Conservation (phyloP, 1,284 basidiomycete species). For the Naganishia cerealis region DNA sequence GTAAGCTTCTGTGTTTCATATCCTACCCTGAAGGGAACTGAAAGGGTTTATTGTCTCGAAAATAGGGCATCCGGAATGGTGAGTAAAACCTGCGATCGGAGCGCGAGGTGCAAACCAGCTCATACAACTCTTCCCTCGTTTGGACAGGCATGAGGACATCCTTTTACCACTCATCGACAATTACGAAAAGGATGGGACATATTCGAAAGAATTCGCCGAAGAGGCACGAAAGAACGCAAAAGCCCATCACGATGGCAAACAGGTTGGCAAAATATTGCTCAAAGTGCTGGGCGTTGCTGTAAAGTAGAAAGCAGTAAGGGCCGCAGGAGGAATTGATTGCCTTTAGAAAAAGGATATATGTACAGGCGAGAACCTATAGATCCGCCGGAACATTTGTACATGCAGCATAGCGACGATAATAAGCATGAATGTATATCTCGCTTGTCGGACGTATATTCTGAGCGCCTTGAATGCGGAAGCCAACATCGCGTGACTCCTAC, state of each 20-base stretch:
- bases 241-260: conserved; percentile 34
- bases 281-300: conserved; percentile 34
- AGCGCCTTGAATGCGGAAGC: not conserved
- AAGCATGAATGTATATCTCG: too few species aligned
- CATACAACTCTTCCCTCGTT: not conserved
- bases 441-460: too few species aligned
- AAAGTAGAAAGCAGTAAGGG: not conserved
- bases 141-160: conserved; percentile 34
- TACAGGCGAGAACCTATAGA: not conserved
- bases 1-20: conserved; percentile 16
- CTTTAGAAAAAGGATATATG: not conserved
- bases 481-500: not conserved
- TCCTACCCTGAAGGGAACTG: not conserved
- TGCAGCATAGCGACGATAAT: too few species aligned
- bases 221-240: conserved; percentile 35
- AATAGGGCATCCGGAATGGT: conserved; percentile 40
- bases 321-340: not conserved
- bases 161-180: conserved; percentile 35
- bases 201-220: conserved; percentile 36
- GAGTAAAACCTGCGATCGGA: not conserved
- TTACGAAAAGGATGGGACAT: conserved; percentile 39
- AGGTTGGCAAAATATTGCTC: conserved; percentile 33
- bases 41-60: not conserved
- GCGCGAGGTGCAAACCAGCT: not conserved
- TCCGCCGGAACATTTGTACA: too few species aligned